Evolutionary conservation across 805 yeast species (phyloP).

Genomic region (Wickerhamiella sorbophila): DNA sequence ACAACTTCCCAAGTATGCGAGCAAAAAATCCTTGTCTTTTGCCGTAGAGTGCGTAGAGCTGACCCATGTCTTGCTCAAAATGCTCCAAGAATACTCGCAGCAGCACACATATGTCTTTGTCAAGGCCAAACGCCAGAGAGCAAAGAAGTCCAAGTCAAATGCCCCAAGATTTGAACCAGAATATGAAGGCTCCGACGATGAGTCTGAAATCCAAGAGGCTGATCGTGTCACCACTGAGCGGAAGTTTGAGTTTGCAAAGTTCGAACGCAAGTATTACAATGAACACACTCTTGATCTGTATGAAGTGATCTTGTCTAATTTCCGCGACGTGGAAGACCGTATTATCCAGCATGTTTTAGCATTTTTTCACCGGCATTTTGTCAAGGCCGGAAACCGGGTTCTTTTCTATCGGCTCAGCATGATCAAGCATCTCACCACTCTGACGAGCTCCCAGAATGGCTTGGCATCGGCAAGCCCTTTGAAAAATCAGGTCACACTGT

Average conservation of each 20-base stretch:
- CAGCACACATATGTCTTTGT: constrained; percentile 40
- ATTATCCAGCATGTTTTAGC: constrained; percentile 51
- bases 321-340: constrained; percentile 42
- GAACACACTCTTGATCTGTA: constrained; percentile 52
- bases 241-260: constrained; percentile 32
- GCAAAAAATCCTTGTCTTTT: constrained; percentile 47
- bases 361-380: constrained; percentile 58
- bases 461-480: constrained; percentile 41
- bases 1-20: constrained; percentile 47
- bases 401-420: constrained; percentile 59
- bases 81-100: constrained; percentile 50
- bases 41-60: constrained; percentile 48
- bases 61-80: constrained; percentile 48
- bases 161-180: constrained; percentile 11
- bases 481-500: constrained; percentile 34
- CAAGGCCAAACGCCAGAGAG: constrained; percentile 30
- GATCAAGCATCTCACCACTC: constrained; percentile 40
- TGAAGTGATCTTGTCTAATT: constrained; percentile 45
- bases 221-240: constrained; percentile 30
- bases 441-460: constrained; percentile 36
- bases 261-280: constrained; percentile 36
- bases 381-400: constrained; percentile 44
- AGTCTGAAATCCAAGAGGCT: constrained; percentile 24
- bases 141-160: constrained; percentile 12
- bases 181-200: constrained; percentile 12